Evolutionary conservation across 2,329 filamentous ascomycete genomes (phyloP).

Genomic region (Blastomyces parvus): DNA sequence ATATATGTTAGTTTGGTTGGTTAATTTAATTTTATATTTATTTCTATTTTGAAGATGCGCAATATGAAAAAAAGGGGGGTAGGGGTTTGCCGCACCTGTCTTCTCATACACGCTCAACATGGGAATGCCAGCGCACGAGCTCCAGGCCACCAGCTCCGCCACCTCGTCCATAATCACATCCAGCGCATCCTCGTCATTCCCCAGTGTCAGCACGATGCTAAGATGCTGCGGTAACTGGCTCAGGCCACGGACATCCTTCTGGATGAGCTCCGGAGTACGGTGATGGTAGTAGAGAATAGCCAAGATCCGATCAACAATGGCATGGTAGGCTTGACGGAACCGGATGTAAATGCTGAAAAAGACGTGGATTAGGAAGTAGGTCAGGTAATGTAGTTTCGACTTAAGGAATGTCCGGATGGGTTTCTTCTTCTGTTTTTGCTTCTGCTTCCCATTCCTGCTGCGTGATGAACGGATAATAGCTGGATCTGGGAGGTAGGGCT

Average conservation of each 20-base stretch:
- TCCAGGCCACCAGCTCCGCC: constrained; percentile 88
- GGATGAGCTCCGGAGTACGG: constrained; percentile 84
- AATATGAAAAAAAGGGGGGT: neutral
- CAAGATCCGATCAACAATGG: constrained; percentile 64
- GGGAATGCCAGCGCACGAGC: constrained; percentile 76
- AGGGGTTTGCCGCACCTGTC: constrained; percentile 53
- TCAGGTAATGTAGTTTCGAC: constrained; percentile 35
- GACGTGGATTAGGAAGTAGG: constrained; percentile 50
- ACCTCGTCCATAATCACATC: constrained; percentile 83
- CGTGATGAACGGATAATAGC: constrained; percentile 21
- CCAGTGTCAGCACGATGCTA: constrained; percentile 72
- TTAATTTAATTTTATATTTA: neutral
- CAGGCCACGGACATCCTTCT: constrained; percentile 69
- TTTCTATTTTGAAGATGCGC: neutral
- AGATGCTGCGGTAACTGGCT: constrained; percentile 71
- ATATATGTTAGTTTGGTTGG: neutral
- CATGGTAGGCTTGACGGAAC: constrained; percentile 67
- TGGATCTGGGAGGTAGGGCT: constrained; percentile 45
- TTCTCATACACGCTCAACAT: constrained; percentile 85
- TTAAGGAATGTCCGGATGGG: constrained; percentile 38
- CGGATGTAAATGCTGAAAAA: constrained; percentile 85
- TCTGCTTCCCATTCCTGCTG: constrained; percentile 15
- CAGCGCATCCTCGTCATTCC: constrained; percentile 60
- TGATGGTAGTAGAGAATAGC: constrained; percentile 91
- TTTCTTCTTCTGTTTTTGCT: constrained; percentile 23